Base-by-base conservation (phyloP, 2,329 filamentous ascomycete genomes). In the Dactylellina haptotyla region DNA sequence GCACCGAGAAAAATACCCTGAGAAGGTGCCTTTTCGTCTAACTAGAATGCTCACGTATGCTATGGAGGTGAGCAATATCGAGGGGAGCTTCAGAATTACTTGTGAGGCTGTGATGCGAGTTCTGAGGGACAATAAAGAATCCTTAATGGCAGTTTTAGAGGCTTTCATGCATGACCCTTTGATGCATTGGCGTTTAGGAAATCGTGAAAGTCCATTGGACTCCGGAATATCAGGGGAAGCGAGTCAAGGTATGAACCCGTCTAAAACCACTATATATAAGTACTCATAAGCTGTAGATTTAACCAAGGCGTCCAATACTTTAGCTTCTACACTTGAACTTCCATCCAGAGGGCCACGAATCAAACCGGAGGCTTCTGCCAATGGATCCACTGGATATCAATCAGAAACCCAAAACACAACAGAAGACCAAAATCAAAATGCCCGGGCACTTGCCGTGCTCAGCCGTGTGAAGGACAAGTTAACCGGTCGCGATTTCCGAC, bases 21-120 rank as follows among this genome's bases (percentile, higher is more conserved):
- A 99, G 82, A 86, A 94, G 58, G 95, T 99, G 69, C 96, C 95
- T 0, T 99, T 99, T 91, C 90, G 96, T 67, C 85, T 99, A 51
- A 99, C 95, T 1, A 88, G 95, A 77, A 99, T 99, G 95, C 87
- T 99, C 82, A 99, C 96, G 0, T 99, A 97, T 80, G 96, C 96
- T 20, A 99, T 99, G 95, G 95, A 99, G 83, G 95, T 99, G 64
- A 97, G 93, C 86, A 99, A 99, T 80, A 99, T 99, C 77, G 95
- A 99, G 82, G 95, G 95, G 78, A 97, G 92, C 82, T 99, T 97
- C 85, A 89, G 96, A 73, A 98, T 97, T 67, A 98, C 95, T 4
- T 99, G 94, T 78, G 96, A 99, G 82, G 93, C 97, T 78, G 94
- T 97, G 56, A 99, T 99, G 95, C 88, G 95, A 74, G 93, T 99